Base-by-base conservation (phyloP, 768 basidiomycete species). In the Sarcodon sp. region DNA sequence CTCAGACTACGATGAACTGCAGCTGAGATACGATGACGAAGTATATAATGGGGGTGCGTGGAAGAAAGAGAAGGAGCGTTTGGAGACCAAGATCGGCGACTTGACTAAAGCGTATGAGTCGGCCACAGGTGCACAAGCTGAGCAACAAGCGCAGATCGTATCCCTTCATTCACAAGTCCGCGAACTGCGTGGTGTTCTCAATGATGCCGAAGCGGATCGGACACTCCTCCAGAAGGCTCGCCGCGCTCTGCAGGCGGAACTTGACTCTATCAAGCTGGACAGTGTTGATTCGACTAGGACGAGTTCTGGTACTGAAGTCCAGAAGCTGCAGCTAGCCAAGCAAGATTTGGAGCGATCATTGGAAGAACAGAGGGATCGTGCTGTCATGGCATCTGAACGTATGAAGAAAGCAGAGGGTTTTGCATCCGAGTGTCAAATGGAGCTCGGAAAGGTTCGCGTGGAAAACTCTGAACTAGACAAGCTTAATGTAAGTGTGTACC, bases 31-130 rank as follows among this genome's bases (percentile, higher is more conserved):
- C 53, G 83, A 88, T 51, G 83, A 87, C 51, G 87, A 88, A 56
- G 71, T 83, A 7, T 84, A 82, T 61, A 83, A 75, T 49, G 80
- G 83, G 43, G 75, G 79, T 11, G 77, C 82, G 4, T 90, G 87
- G 89, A 83, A 83, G 67, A 84, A 86, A 58, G 88, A 92, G 66
- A 87, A 80, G 61, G 87, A 90, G 50, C 81, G 86, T 9, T 68
- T 90, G 66, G 87, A 91, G 51, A 83, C 77, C 46, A 89, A 87
- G 72, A 87, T 91, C 47, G 61, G 60, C 4, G 84, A 90, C 60
- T 58, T 88, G 50, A 80, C 75, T 18, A 80, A 78, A 48, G 87
- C 83, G 1, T 88, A 81, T 59, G 85, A 88, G 54, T 69, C 80
- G 1, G 81, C 86, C 1, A 75, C 72, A 1, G 73, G 72, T 36